Conservation (phyloP, 2,329 filamentous ascomycete species). For the Penicillium paneum region DNA sequence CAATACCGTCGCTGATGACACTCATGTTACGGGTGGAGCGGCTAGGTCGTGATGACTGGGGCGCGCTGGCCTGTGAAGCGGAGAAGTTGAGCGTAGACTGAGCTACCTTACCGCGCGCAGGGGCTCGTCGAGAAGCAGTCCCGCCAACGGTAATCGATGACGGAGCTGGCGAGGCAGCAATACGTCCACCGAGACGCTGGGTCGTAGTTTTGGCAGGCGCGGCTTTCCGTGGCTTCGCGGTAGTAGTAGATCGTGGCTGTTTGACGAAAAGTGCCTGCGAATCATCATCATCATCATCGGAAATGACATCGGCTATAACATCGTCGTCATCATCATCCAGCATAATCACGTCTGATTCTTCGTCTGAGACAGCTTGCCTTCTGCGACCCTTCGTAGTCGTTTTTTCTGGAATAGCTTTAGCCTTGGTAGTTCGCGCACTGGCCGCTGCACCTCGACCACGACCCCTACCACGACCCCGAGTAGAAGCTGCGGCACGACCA, state of each 20-base stretch:
- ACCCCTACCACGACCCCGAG: slow-evolving; percentile 49
- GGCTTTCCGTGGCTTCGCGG: slow-evolving; percentile 26
- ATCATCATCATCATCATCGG: slow-evolving; percentile 33
- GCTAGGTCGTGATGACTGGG: slow-evolving; percentile 28
- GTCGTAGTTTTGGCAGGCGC: slow-evolving; percentile 17
- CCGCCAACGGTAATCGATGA: slow-evolving; percentile 32
- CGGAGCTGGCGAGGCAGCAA: slow-evolving; percentile 32
- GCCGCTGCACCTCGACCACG: slow-evolving; percentile 45
- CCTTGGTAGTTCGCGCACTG: slow-evolving; percentile 32
- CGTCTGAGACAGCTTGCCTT: slow-evolving; percentile 35
- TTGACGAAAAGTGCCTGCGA: slow-evolving; percentile 44
- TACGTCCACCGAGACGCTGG: slow-evolving; percentile 25
- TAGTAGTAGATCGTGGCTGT: slow-evolving; percentile 29
- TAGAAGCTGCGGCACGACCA: slow-evolving; percentile 36
- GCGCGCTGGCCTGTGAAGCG: slow-evolving; percentile 36
- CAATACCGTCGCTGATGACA: slow-evolving; percentile 40
- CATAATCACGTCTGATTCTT: slow-evolving; percentile 43
- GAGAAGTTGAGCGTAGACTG: slow-evolving; percentile 46
- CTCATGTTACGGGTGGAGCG: slow-evolving; percentile 35
- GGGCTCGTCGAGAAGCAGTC: slow-evolving; percentile 26
- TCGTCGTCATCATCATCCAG: slow-evolving; percentile 33
- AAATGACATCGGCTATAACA: slow-evolving; percentile 27
- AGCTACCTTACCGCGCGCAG: slow-evolving; percentile 27
- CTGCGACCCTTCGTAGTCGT: slow-evolving; percentile 25
- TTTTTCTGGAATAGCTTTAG: slow-evolving; percentile 28